These are phyloP conservation scores for Brassica nigra DNA, from an alignment of 345 rosid genomes.

Conservation along the genomic window DNA sequence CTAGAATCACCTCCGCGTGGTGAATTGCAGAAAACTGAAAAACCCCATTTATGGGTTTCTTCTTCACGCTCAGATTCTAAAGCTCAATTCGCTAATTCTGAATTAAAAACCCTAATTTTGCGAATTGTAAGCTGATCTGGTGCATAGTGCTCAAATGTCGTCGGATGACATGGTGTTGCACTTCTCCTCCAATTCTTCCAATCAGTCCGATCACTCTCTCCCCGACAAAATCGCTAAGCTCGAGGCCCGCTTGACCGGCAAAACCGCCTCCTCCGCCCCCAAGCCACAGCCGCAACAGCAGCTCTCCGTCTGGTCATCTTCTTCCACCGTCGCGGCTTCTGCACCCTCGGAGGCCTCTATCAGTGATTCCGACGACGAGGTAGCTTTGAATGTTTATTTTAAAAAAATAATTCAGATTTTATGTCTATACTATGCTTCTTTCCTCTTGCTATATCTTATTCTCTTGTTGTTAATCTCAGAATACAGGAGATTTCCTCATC, in stretches of 20 bases:
- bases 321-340: constrained; percentile 49
- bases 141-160: constrained; percentile 18
- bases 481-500: constrained; percentile 84
- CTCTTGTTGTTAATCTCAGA: constrained; percentile 46
- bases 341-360: constrained; percentile 53
- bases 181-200: constrained; percentile 93
- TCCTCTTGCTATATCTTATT: constrained; percentile 5
- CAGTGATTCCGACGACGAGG: constrained; percentile 95
- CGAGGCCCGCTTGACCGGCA: constrained; percentile 98
- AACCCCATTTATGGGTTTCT: constrained; percentile 23
- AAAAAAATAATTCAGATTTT: background rate
- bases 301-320: constrained; percentile 56
- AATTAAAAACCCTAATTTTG: constrained; percentile 22
- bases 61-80: constrained; percentile 11
- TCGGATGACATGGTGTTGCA: constrained; percentile 83
- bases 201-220: constrained; percentile 91
- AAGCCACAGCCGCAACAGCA: constrained; percentile 41
- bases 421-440: background rate
- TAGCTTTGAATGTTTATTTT: constrained; percentile 20
- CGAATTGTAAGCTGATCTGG: background rate
- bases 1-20: constrained; percentile 8
- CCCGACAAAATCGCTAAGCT: constrained; percentile 98
- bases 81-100: background rate
- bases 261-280: constrained; percentile 47
- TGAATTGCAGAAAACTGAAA: background rate